These are phyloP conservation scores for Ricinus communis DNA, from an alignment of 345 rosid genomes.

Conservation along the genomic window DNA sequence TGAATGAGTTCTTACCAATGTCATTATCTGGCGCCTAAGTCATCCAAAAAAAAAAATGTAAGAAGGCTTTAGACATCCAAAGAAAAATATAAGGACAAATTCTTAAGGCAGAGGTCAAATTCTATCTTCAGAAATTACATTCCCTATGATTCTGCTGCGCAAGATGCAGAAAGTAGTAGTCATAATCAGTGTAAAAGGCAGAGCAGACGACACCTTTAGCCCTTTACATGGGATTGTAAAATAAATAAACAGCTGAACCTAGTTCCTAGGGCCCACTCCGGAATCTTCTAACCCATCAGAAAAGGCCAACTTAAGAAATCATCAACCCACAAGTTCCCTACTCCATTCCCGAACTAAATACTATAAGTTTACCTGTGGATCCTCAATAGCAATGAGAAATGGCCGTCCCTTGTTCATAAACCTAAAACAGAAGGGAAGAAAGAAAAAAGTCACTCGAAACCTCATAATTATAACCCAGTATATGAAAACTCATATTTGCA, in stretches of 20 bases:
- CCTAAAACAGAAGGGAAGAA: slow-evolving; percentile 32
- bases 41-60: slow-evolving; percentile 11
- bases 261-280: neutral
- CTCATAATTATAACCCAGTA: neutral
- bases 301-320: slow-evolving; percentile 1
- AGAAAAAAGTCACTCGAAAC: slow-evolving; percentile 8
- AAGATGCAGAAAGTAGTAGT: neutral
- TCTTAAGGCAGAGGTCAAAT: neutral
- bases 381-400: slow-evolving; percentile 84
- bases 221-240: neutral
- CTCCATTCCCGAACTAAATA: neutral
- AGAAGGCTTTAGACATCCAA: slow-evolving; percentile 3
- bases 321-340: neutral
- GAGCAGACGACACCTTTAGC: neutral
- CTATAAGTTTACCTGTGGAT: slow-evolving; percentile 69
- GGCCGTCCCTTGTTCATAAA: slow-evolving; percentile 59
- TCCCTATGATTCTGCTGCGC: neutral
- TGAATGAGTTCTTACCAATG: slow-evolving; percentile 87
- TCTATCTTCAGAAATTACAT: neutral
- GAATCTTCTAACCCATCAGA: neutral
- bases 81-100: neutral
- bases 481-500: neutral
- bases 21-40: slow-evolving; percentile 79
- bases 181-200: neutral
- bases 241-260: neutral